A percentile compares a stretch with the other conserved stretches of the same genome.
phyloP scores from a whole-genome alignment of 164 flowering plant genomes.

The Stephania yunnanensis region DNA sequence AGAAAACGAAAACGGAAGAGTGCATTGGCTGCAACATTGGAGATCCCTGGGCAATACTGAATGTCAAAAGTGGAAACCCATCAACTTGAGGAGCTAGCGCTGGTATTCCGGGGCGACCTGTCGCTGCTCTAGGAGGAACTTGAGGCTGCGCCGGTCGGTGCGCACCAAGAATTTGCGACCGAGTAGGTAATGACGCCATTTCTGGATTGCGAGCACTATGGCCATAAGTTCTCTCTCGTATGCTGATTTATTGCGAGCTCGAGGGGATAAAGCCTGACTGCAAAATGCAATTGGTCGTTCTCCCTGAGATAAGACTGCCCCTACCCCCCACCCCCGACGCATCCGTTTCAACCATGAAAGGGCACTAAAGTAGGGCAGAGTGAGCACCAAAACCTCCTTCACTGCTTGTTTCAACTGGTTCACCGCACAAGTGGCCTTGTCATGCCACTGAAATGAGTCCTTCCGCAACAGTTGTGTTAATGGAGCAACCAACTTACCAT shows the following conservation, averaged over 20 bases:
- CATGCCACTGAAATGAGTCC: constrained; percentile 2
- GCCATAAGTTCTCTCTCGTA: background rate
- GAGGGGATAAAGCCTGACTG: background rate
- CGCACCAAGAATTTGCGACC: constrained; percentile 1
- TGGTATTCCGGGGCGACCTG: too few species aligned
- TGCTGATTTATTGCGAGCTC: background rate
- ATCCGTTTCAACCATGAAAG: constrained; percentile 6
- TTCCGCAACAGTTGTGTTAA: constrained; percentile 11
- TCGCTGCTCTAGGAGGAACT: too few species aligned
- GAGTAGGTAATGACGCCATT: constrained; percentile 2
- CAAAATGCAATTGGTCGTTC: background rate
- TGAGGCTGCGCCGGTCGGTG: background rate
- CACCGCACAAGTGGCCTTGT: background rate
- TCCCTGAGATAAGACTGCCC: background rate
- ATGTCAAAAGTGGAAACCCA: too few species aligned
- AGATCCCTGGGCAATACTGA: too few species aligned
- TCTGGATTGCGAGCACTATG: background rate
- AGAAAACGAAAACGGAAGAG: too few species aligned
- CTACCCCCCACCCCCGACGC: background rate
- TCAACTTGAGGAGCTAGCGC: too few species aligned
- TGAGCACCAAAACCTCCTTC: background rate
- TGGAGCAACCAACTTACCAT: background rate
- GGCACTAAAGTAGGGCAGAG: constrained; percentile 7
- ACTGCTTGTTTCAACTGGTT: constrained; percentile 3
- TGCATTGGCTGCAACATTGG: too few species aligned